A percentile compares a stretch with the other conserved stretches of the same genome.
These are phyloP conservation scores for Stevia rebaudiana DNA, from an alignment of 140 eudicot genomes.

Conservation along the genomic window DNA sequence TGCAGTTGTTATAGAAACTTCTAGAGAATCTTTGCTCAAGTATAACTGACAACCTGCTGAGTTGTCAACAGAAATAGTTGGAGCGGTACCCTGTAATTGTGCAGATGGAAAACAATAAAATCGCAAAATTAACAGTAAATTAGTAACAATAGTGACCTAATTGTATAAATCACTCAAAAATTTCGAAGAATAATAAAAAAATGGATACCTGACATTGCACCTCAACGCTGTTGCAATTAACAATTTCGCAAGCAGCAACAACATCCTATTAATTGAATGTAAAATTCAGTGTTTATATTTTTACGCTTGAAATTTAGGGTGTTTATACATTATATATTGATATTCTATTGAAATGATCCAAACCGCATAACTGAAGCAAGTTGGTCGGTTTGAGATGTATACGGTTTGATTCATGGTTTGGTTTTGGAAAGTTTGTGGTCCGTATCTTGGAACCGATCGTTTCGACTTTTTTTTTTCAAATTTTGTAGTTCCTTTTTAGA, in stretches of 20 bases:
- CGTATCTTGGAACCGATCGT: no score
- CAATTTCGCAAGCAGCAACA: conserved; percentile 99
- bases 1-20: conserved; percentile 71
- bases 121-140: neutral
- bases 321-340: no score
- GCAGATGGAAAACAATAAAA: conserved; percentile 7
- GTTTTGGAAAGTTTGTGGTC: neutral
- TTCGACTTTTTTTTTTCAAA: no score
- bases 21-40: conserved; percentile 83
- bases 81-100: conserved; percentile 67
- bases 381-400: neutral
- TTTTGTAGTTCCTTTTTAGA: no score
- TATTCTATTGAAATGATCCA: neutral
- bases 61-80: conserved; percentile 85
- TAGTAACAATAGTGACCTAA: neutral
- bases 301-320: neutral
- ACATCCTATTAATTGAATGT: conserved; percentile 51
- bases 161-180: neutral
- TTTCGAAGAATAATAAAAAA: neutral
- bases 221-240: conserved; percentile 86
- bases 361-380: neutral
- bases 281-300: conserved; percentile 15
- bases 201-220: conserved; percentile 90
- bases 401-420: neutral
- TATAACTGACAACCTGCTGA: conserved; percentile 86